Evolutionary conservation across 1,139 yeast species (phyloP).

Genomic region (Pichia sp.): DNA sequence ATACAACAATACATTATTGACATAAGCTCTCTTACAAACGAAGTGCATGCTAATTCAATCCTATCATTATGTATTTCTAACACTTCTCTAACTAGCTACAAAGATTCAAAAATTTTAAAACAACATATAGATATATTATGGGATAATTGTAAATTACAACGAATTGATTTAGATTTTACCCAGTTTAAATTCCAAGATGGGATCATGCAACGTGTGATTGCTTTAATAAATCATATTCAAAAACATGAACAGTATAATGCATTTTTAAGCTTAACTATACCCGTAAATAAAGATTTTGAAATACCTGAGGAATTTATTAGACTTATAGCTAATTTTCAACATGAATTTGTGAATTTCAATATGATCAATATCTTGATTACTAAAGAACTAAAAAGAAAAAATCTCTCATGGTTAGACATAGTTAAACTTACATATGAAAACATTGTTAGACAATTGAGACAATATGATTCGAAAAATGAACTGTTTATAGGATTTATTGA

Average conservation of each 20-base stretch:
- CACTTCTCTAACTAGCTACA: conserved; percentile 7
- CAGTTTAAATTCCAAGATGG: conserved; percentile 8
- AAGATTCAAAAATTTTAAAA: background rate
- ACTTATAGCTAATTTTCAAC: conserved; percentile 4
- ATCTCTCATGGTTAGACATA: conserved; percentile 11
- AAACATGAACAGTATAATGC: conserved; percentile 11
- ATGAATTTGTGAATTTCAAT: conserved; percentile 13
- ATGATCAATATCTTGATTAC: conserved; percentile 14
- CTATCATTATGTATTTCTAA: conserved; percentile 10
- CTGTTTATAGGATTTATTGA: conserved; percentile 12
- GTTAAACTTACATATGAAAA: conserved; percentile 1
- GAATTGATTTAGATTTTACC: conserved; percentile 17
- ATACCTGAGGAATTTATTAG: conserved; percentile 6
- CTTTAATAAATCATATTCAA: conserved; percentile 11
- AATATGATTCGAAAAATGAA: conserved; percentile 4
- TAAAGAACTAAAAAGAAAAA: conserved; percentile 11
- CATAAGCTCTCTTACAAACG: conserved; percentile 4
- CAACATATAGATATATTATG: conserved; percentile 12
- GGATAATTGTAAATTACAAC: conserved; percentile 10
- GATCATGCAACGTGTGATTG: conserved; percentile 6
- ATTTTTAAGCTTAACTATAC: conserved; percentile 11
- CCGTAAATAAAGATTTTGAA: conserved; percentile 2
- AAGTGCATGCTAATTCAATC: conserved; percentile 5
- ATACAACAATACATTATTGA: conserved; percentile 10
- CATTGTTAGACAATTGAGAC: conserved; percentile 6